phyloP scores from a whole-genome alignment of 2,329 filamentous ascomycete genomes.

The Dactylellina haptotyla region DNA sequence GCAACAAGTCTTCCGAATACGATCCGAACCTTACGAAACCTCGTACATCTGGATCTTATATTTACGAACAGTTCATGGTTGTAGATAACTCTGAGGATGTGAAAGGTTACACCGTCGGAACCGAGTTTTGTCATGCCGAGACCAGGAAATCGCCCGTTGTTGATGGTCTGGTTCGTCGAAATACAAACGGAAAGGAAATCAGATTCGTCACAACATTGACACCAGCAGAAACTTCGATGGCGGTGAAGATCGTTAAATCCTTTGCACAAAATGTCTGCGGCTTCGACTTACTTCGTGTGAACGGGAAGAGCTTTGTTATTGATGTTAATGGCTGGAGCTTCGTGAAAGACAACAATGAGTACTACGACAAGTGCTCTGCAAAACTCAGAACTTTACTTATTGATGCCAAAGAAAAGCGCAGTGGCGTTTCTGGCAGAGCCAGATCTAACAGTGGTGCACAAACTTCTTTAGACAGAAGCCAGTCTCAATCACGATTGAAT shows the following conservation, averaged over 20 bases:
- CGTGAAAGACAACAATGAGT: conserved; percentile 98
- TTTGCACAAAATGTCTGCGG: conserved; percentile 97
- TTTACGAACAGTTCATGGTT: conserved; percentile 96
- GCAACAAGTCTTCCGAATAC: conserved; percentile 98
- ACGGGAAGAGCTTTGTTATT: conserved; percentile 93
- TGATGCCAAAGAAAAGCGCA: conserved; percentile 63
- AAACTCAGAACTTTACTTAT: conserved; percentile 91
- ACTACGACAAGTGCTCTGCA: conserved; percentile 88
- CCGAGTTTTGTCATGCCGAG: conserved; percentile 93
- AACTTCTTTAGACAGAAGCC: conserved; percentile 58
- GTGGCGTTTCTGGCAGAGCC: conserved; percentile 66
- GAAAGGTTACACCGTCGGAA: conserved; percentile 96
- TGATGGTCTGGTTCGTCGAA: conserved; percentile 92
- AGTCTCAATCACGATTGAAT: conserved; percentile 53
- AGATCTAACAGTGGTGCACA: conserved; percentile 64
- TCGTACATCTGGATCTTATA: conserved; percentile 82
- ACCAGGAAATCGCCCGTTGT: conserved; percentile 97
- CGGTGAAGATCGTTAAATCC: conserved; percentile 85
- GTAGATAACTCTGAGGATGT: conserved; percentile 98
- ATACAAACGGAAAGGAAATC: conserved; percentile 96
- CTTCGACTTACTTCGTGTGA: conserved; percentile 89
- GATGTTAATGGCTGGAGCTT: conserved; percentile 99
- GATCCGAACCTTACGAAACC: conserved; percentile 80
- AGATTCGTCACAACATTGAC: conserved; percentile 90
- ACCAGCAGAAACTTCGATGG: conserved; percentile 83